A percentile compares a stretch with the other conserved stretches of the same genome.
Conservation (phyloP, 2,329 filamentous ascomycete species). For the Hymenoscyphus albidus region DNA sequence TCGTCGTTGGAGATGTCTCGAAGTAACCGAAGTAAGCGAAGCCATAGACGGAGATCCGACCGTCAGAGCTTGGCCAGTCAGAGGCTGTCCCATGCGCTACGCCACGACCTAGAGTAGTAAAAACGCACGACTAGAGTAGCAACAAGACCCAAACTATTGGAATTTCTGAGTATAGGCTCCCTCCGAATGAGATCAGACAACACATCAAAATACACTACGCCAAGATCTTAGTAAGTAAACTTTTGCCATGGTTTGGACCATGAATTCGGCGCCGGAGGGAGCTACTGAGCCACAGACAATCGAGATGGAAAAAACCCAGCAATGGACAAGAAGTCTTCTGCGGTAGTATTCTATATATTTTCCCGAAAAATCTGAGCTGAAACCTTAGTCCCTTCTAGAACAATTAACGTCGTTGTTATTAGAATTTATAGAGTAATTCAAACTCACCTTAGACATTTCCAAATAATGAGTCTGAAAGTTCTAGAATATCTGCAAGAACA, state of each 20-base stretch:
- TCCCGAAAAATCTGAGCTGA: background rate
- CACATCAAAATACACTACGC: background rate
- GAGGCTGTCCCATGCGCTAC: background rate
- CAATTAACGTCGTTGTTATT: background rate
- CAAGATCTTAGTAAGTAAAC: background rate
- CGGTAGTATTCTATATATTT: background rate
- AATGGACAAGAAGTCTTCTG: background rate
- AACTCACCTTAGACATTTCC: no score
- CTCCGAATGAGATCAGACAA: background rate
- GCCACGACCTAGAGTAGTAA: background rate
- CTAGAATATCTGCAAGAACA: no score
- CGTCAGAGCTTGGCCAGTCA: background rate
- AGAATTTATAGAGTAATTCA: no score
- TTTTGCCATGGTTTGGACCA: background rate
- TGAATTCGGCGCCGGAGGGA: background rate
- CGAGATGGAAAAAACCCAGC: background rate
- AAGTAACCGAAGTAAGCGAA: background rate
- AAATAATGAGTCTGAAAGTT: no score
- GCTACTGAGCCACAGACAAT: background rate
- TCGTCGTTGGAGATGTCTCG: background rate
- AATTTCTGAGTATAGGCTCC: background rate
- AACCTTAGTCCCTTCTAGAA: background rate
- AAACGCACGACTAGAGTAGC: no score
- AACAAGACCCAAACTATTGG: constrained; percentile 1
- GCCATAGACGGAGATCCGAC: background rate